phyloP scores from a whole-genome alignment of 2,329 filamentous ascomycete species.

The Scedosporium apiospermum region DNA sequence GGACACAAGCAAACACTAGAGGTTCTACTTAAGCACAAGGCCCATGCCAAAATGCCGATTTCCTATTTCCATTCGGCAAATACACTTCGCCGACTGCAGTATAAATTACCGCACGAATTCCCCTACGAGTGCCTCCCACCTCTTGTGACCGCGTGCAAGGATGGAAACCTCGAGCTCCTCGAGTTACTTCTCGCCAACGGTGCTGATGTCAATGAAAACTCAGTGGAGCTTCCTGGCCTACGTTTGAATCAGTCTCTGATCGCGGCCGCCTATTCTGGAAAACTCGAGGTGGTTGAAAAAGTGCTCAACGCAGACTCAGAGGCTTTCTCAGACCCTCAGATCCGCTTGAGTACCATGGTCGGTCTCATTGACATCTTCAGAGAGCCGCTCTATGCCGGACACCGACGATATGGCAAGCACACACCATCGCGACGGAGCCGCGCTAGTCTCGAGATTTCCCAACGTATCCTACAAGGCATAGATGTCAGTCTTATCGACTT shows the following conservation, averaged over 20 bases:
- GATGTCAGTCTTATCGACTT: neutral
- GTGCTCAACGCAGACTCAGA: neutral
- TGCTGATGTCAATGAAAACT: neutral
- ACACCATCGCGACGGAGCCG: neutral
- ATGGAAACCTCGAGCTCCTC: neutral
- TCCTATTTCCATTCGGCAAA: neutral
- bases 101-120: neutral
- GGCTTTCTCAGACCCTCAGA: neutral
- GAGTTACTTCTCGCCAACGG: neutral
- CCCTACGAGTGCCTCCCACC: neutral
- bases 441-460: neutral
- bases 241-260: neutral
- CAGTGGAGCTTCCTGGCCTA: neutral
- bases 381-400: neutral
- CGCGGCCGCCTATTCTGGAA: neutral
- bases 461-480: neutral
- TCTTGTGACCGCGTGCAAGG: neutral
- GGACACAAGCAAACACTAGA: neutral
- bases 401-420: neutral
- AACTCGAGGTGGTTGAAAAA: neutral
- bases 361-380: neutral
- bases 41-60: neutral
- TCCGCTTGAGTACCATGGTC: neutral
- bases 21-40: neutral
- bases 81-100: neutral